Evolutionary conservation across 2,329 filamentous ascomycete genomes (phyloP).

Genomic region (Pleurostoma richardsiae): DNA sequence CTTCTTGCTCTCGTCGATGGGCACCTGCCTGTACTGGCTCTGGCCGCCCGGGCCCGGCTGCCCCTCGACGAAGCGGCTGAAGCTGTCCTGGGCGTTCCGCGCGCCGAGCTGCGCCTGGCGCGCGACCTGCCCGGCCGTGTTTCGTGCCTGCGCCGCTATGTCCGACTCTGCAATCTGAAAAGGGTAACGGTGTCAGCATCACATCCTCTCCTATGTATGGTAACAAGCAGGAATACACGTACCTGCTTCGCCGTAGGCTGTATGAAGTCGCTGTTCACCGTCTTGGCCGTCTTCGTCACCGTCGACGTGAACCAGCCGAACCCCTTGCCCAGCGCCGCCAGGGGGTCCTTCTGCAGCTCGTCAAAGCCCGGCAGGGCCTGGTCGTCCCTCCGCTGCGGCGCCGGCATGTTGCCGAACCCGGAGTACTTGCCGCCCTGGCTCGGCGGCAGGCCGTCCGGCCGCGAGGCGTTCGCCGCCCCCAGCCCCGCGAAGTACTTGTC

Average conservation of each 20-base stretch:
- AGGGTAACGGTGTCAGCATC: constrained; percentile 1
- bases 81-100: constrained; percentile 69
- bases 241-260: constrained; percentile 89
- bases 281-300: constrained; percentile 86
- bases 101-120: constrained; percentile 64
- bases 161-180: constrained; percentile 72
- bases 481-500: constrained; percentile 88
- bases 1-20: constrained; percentile 61
- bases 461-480: constrained; percentile 74
- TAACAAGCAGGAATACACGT: constrained; percentile 20
- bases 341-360: constrained; percentile 85
- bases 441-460: constrained; percentile 71
- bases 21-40: constrained; percentile 26
- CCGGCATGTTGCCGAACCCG: constrained; percentile 80
- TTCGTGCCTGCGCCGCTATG: constrained; percentile 62
- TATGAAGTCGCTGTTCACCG: constrained; percentile 84
- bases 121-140: constrained; percentile 61
- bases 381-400: constrained; percentile 34
- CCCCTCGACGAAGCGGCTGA: constrained; percentile 80
- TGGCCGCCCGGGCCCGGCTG: constrained; percentile 7
- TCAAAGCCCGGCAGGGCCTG: constrained; percentile 62
- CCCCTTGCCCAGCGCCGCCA: constrained; percentile 83
- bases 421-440: constrained; percentile 89
- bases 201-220: neutral
- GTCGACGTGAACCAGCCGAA: constrained; percentile 92